Base-by-base conservation (phyloP, 148 eudicot species). In the Selenicereus undatus region DNA sequence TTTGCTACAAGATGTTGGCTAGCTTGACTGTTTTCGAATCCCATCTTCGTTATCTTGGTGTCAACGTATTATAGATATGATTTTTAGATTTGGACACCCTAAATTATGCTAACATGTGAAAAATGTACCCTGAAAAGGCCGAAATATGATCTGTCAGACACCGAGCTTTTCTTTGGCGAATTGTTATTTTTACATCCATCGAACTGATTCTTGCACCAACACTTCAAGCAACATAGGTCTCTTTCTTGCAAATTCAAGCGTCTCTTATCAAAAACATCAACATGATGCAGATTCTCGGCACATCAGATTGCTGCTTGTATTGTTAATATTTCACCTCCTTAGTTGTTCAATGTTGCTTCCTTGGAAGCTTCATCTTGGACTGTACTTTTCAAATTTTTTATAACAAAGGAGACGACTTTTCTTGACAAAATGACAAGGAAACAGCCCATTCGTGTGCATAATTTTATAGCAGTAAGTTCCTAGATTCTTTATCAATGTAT, bases 381-480 rank as follows among this genome's bases (percentile, higher is more conserved):
- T 78, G 39, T 64, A 58, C 36, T 4, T 35, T 8, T 11, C 11
- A 27, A 16, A 22, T 7, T 8, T n/a, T 58, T 12, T 82, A 20
- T 1, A 85, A 85, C 3, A 89, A 87, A 7, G 86, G 10, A 69
- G 36, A 17, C 76, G 81, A 80, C 1, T 32, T n/a, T 70, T n/a
- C 39, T 29, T 21, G 3, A 20, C 48, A 79, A 79, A 21, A 70
- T 70, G 66, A 70, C 66, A 51, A 79, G 74, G 43, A 70, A 69
- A 29, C 75, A 79, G 70, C 81, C 75, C 81, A 79, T 26, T 79
- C 75, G 81, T 79, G 81, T 79, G 66, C 75, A 51, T 70, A 50
- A 48, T 79, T 45, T 79, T 14, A 17, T 7, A 29, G 8, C 20
- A 27, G 75, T 27, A 29, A 71, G 43, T 79, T 69, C 81, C 32